Evolutionary conservation across 208 protist genomes (phyloP).

Genomic region (Porcisia hertigi): DNA sequence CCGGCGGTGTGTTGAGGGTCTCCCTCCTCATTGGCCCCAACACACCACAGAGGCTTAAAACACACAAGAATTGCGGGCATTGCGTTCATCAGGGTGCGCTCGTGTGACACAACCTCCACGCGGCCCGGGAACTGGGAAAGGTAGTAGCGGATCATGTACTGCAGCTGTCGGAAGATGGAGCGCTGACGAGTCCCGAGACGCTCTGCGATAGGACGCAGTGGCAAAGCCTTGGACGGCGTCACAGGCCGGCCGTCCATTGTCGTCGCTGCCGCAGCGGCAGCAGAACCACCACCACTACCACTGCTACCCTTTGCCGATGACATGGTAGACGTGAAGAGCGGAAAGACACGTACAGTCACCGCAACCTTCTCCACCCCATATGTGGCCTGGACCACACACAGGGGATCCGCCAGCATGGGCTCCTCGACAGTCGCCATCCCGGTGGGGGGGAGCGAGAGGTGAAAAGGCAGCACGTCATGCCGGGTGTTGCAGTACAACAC

Average conservation of each 20-base stretch:
- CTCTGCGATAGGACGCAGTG: constrained; percentile 1
- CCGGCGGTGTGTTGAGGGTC: constrained; percentile 1
- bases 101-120: constrained; percentile 51
- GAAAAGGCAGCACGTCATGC: constrained; percentile 74
- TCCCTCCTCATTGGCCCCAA: constrained; percentile 5
- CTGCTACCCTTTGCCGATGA: not conserved
- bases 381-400: constrained; percentile 49
- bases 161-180: constrained; percentile 38
- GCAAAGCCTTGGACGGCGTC: constrained; percentile 6
- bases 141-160: constrained; percentile 59
- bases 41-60: constrained; percentile 40
- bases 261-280: not conserved
- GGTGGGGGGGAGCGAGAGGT: constrained; percentile 45
- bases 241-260: constrained; percentile 8
- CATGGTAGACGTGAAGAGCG: constrained; percentile 24
- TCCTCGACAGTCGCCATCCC: constrained; percentile 65
- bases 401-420: constrained; percentile 68
- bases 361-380: constrained; percentile 32
- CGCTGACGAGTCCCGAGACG: constrained; percentile 26
- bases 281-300: not conserved
- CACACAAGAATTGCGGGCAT: constrained; percentile 57
- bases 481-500: constrained; percentile 80
- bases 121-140: constrained; percentile 52
- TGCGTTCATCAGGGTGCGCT: constrained; percentile 48
- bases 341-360: constrained; percentile 44